Base-by-base conservation (phyloP, 345 rosid genomes). In the Acer campestre region DNA sequence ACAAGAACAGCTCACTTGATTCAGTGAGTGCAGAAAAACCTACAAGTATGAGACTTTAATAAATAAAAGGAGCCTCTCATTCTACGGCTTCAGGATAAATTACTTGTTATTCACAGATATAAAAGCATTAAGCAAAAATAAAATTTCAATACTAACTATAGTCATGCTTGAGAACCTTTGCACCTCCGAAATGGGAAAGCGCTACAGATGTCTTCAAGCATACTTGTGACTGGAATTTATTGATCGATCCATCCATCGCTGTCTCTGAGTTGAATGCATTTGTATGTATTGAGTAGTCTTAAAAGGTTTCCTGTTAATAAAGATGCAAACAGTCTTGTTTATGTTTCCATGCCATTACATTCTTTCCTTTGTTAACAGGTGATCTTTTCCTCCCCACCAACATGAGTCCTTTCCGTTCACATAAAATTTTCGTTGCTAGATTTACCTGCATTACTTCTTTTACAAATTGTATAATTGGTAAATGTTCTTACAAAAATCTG, bases 391-490 rank as follows among this genome's bases (percentile, higher is more conserved):
- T 75, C 56, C 29, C 66, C 75, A 49, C 13, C 49, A 56, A 16
- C n/a, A 23, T 40, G 14, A 62, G 53, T 31, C 46, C 58, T 49
- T 44, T 63, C 13, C 35, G 55, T 11, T 79, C 68, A 84, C 79
- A 74, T 44, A 62, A 80, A 78, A 76, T 48, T 73, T 64, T 73
- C 75, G 1, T 68, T 58, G 61, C 63, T 71, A 55, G 66, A 77
- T 73, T 82, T 79, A 82, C 87, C 89, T 82, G 89, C 85, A 76
- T 75, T 70, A 46, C 75, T 79, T 77, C 70, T 62, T 79, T 81
- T 59, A 48, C 76, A 62, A 46, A 48, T 51, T 61, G n/a, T n/a
- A 68, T 69, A 73, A 55, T 53, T 20, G 31, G 61, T 42, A 35
- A 56, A 76, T 55, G 27, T 53, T 61, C 31, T 31, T 3, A 16